Percentiles rank a stretch among this genome's conserved stretches.
Evolutionary conservation across 2,329 filamentous ascomycete species (phyloP).

Genomic region (Biscogniauxia mediterranea): DNA sequence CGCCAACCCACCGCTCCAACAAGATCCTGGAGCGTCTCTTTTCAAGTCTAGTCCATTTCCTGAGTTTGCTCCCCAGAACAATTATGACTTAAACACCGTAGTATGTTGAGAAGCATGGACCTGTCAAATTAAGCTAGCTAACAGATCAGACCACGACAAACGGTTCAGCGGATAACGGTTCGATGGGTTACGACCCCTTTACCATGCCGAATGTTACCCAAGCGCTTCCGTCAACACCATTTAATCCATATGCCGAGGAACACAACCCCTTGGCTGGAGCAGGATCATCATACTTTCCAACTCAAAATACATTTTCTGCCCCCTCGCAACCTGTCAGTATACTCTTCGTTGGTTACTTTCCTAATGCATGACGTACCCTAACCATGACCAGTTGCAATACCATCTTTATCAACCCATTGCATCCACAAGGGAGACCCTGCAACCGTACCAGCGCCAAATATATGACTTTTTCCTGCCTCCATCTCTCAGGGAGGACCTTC

Average conservation of each 20-base stretch:
- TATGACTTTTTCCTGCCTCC: conserved; percentile 93
- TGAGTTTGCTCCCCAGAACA: conserved; percentile 57
- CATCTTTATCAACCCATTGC: conserved; percentile 86
- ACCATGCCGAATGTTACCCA: conserved; percentile 56
- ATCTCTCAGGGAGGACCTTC: conserved; percentile 80
- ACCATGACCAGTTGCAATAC: conserved; percentile 67
- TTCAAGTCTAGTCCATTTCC: conserved; percentile 58
- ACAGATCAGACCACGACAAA: conserved; percentile 27
- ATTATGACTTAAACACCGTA: conserved; percentile 51
- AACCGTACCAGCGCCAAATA: conserved; percentile 80
- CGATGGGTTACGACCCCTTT: conserved; percentile 62
- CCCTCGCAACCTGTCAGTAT: conserved; percentile 58
- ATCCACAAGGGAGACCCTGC: conserved; percentile 71
- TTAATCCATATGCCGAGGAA: conserved; percentile 79
- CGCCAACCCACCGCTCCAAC: conserved; percentile 38
- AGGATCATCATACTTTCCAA: conserved; percentile 65
- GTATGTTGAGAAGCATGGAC: conserved; percentile 35
- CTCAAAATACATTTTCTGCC: conserved; percentile 50
- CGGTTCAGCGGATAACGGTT: conserved; percentile 28
- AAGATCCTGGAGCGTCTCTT: conserved; percentile 42
- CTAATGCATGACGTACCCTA: conserved; percentile 13
- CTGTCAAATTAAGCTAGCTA: conserved; percentile 7
- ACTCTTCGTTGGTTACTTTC: conserved; percentile 3
- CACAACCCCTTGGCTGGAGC: conserved; percentile 54
- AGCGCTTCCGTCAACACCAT: conserved; percentile 49